Evolutionary conservation across 164 flowering plant species (phyloP), one percentile per base, ranked within the genome.

Genomic region (Vitis labrusca): DNA sequence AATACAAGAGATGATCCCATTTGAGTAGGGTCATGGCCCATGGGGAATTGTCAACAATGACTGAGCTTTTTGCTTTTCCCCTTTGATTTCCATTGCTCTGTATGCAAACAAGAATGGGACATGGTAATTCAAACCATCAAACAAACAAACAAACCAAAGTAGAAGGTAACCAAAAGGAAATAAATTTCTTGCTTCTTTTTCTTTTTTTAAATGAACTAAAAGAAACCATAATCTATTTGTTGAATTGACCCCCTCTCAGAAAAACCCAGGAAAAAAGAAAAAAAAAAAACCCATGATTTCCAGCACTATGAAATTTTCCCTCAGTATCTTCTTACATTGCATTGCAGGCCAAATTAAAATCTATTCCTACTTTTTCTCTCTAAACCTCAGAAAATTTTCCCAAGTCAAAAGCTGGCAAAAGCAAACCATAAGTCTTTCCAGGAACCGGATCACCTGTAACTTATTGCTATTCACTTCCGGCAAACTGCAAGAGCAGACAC

Each of bases 381-480:
- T 62, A 44, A 62, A 47, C 27, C 51, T 48, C 27, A 44, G 52
- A 62, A 62, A 62, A 16, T 16, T 37, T 37, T 37, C 52, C 27
- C 15, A 47, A 62, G 27, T 44, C 17, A n/a, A 32, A 62, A 62
- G 23, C 19, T 9, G 65, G 65, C 17, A 62, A n/a, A 47, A 60
- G 16, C 51, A 47, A 50, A 37, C 16, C 27, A 14, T 10, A 9
- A n/a, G 49, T 16, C 17, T 16, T 62, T 27, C 52, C 10, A n/a
- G 52, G 37, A 14, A 23, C 37, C 10, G 61, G 61, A 59, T 19
- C 29, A 62, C 48, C 65, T 16, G 64, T 47, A 16, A 47, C 6
- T 47, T 47, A 62, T 62, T 62, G n/a, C 52, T n/a, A 47, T 47
- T 62, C 50, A 44, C 17, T 15, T 62, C 65, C 17, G 9, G 64